A percentile compares a stretch with the other conserved stretches of the same genome.
Conservation (phyloP, 1,284 basidiomycete genomes). For the Pulveroboletus sp. region DNA sequence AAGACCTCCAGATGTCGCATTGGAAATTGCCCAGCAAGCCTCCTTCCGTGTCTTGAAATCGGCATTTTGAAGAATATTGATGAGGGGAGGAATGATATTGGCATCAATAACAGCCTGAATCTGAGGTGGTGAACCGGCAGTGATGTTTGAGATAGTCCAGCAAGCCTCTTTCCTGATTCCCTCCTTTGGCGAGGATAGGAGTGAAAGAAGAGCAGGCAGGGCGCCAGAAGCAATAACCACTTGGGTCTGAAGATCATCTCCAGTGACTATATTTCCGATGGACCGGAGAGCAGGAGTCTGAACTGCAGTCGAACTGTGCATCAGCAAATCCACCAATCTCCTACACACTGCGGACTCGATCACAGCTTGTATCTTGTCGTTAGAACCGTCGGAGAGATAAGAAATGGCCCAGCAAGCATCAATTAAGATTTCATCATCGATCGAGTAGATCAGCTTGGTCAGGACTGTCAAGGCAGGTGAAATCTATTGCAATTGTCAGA, state of each 20-base stretch:
- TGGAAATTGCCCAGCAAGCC: slow-evolving; percentile 99
- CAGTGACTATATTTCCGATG: slow-evolving; percentile 98
- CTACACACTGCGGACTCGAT: slow-evolving; percentile 98
- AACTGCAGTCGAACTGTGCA: slow-evolving; percentile 98
- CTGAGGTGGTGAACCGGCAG: slow-evolving; percentile 94
- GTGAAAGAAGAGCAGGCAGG: slow-evolving; percentile 87
- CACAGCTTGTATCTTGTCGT: slow-evolving; percentile 99
- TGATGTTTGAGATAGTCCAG: slow-evolving; percentile 99
- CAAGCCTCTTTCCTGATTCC: slow-evolving; percentile 97
- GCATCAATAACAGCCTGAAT: slow-evolving; percentile 90
- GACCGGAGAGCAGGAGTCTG: slow-evolving; percentile 98
- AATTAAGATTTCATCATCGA: slow-evolving; percentile 98
- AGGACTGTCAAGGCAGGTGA: slow-evolving; percentile 94
- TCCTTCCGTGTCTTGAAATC: slow-evolving; percentile 99
- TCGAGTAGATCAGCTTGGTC: slow-evolving; percentile 98
- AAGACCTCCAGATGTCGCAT: slow-evolving; percentile 96
- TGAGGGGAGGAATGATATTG: slow-evolving; percentile 95
- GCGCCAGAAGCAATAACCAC: slow-evolving; percentile 97
- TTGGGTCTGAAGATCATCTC: slow-evolving; percentile 98
- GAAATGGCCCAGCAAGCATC: slow-evolving; percentile 99
- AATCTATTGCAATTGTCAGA: slow-evolving; percentile 58
- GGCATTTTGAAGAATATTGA: slow-evolving; percentile 96
- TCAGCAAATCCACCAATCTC: slow-evolving; percentile 94
- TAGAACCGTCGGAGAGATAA: slow-evolving; percentile 98
- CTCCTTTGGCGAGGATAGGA: slow-evolving; percentile 95